Base-by-base conservation (phyloP, 345 rosid genomes). In the Hevea brasiliensis region DNA sequence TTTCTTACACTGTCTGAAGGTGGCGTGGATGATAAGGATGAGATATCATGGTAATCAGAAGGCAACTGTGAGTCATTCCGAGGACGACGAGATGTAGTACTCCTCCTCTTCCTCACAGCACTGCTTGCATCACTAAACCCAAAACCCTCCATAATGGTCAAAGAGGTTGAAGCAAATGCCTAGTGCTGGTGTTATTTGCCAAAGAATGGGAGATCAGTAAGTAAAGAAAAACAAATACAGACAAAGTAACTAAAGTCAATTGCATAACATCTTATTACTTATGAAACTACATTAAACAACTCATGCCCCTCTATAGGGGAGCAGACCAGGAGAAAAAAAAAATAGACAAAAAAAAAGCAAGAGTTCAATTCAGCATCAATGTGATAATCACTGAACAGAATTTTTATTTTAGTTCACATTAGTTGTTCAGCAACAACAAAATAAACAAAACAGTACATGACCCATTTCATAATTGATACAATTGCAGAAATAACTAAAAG, bases 11-110 rank as follows among this genome's bases (percentile, higher is more conserved):
- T 83, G n/a, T 86, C 89, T 72, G 85, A 76, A 77, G 90, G 83
- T 12, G 92, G 89, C 48, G 90, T 87, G 55, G 96, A 90, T 53
- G 96, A 87, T 42, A 87, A 76, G 45, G 97, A 87, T 18, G 88
- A 83, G 55, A 85, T 59, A 70, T 91, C 93, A 17, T 76, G 85
- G 58, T 83, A 84, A 76, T 83, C 88, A 3, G 83, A 80, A 40
- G 83, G 85, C 1, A 64, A 63, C 60, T 82, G 92, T 0, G 87
- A 73, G 60, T 91, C 97, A 75, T 78, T 86, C 82, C 90, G 79
- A 74, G 92, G 94, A 29, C 94, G 89, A 45, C 94, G 92, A 11
- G 85, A 45, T 29, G 84, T 79, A 64, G 68, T 84, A 65, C 91
- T 91, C 74, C 97, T 84, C 84, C 82, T 87, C 86, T 87, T 91